These are phyloP conservation scores for Aspergillus funiculosus DNA, from an alignment of 495 filamentous ascomycete species.

Conservation along the genomic window DNA sequence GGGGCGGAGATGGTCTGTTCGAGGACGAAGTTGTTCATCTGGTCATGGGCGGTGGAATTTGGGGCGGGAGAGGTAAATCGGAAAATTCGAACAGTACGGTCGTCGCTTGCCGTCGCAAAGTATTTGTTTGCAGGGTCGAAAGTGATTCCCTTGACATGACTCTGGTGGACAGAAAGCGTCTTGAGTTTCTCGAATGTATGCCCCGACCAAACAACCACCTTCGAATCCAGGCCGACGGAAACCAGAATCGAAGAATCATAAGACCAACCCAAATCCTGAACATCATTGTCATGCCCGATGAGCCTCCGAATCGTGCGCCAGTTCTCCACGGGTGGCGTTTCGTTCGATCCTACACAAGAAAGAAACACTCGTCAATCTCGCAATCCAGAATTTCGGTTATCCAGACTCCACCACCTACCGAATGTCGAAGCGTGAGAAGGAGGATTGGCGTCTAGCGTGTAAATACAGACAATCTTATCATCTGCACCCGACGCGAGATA, in stretches of 20 bases:
- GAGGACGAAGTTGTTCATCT: slow-evolving; percentile 88
- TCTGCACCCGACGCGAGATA: slow-evolving; percentile 96
- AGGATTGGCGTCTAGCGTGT: slow-evolving; percentile 76
- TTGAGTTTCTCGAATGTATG: slow-evolving; percentile 98
- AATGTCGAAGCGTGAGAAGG: slow-evolving; percentile 68
- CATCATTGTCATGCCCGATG: slow-evolving; percentile 96
- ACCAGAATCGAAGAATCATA: slow-evolving; percentile 92
- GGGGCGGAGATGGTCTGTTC: slow-evolving; percentile 80
- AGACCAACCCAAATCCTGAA: slow-evolving; percentile 97
- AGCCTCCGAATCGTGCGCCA: slow-evolving; percentile 91
- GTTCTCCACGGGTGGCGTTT: slow-evolving; percentile 88
- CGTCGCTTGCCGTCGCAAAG: slow-evolving; percentile 96
- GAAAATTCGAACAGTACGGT: slow-evolving; percentile 94
- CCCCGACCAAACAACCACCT: slow-evolving; percentile 96
- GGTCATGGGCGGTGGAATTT: slow-evolving; percentile 91
- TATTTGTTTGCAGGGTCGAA: slow-evolving; percentile 99
- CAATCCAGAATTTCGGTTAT: neutral
- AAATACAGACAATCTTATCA: slow-evolving; percentile 97
- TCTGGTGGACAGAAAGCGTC: slow-evolving; percentile 82
- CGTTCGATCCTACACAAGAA: slow-evolving; percentile 63
- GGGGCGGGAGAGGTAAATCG: slow-evolving; percentile 84
- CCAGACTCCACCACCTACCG: slow-evolving; percentile 45
- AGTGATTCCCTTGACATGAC: slow-evolving; percentile 96
- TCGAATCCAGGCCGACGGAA: slow-evolving; percentile 94
- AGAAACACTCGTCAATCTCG: slow-evolving; percentile 10